These are phyloP conservation scores for Leccinum variicolor DNA, from an alignment of 768 basidiomycete genomes.

Conservation along the genomic window DNA sequence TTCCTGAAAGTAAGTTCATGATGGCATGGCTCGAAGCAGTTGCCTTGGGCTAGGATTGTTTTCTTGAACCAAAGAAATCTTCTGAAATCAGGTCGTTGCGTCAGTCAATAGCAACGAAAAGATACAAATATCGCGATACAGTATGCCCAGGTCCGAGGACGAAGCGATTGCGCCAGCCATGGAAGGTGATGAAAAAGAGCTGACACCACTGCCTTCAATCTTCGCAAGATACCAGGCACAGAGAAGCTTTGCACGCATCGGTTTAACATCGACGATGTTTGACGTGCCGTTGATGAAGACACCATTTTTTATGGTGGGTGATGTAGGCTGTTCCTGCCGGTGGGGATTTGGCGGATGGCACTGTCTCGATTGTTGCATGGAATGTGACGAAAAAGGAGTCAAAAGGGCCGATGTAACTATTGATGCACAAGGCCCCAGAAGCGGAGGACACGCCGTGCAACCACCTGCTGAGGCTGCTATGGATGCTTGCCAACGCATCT, in stretches of 20 bases:
- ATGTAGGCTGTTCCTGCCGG: conserved; percentile 64
- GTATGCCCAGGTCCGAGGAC: too few relatives aligned
- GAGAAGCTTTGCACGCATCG: too few relatives aligned
- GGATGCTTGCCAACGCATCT: conserved; percentile 59
- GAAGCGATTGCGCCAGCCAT: too few relatives aligned
- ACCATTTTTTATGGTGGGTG: neutral
- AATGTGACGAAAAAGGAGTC: conserved; percentile 28
- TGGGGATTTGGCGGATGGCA: conserved; percentile 78
- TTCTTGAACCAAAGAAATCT: neutral
- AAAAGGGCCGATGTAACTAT: conserved; percentile 17
- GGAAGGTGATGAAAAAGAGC: too few relatives aligned
- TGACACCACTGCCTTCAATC: too few relatives aligned
- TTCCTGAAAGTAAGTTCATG: neutral
- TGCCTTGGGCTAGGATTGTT: neutral
- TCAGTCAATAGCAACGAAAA: neutral
- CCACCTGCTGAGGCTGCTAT: conserved; percentile 61
- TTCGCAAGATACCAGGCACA: too few relatives aligned
- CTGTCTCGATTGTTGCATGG: conserved; percentile 50
- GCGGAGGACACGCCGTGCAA: conserved; percentile 40
- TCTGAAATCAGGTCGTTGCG: neutral
- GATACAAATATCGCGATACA: neutral
- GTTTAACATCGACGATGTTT: too few relatives aligned
- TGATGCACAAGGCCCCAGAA: conserved; percentile 45
- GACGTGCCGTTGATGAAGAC: neutral
- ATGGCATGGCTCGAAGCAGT: neutral